These are phyloP conservation scores for Coemansia umbellata DNA, from an alignment of 192 early-diverging fungal genomes.

Conservation along the genomic window DNA sequence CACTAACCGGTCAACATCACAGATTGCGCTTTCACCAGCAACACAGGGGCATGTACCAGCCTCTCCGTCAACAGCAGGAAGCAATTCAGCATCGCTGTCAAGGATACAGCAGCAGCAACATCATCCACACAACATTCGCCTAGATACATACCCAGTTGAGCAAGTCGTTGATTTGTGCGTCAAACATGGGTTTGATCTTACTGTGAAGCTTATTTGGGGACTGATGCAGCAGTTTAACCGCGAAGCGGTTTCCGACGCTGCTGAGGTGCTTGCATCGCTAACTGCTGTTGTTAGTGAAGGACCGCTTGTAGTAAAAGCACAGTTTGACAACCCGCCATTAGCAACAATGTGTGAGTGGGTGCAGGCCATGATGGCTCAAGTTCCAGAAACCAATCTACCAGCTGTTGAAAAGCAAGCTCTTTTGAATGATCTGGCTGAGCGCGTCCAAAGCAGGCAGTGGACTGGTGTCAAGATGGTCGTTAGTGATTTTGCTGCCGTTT, in stretches of 20 bases:
- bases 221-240: conserved; percentile 35
- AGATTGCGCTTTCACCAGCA: neutral
- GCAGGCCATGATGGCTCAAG: conserved; percentile 31
- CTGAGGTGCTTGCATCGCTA: conserved; percentile 29
- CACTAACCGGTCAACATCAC: conserved; percentile 5
- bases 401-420: conserved; percentile 26
- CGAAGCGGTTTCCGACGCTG: conserved; percentile 27
- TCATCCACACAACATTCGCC: conserved; percentile 1
- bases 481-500: conserved; percentile 27
- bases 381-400: conserved; percentile 32
- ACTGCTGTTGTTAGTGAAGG: conserved; percentile 37
- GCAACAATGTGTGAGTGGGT: conserved; percentile 38
- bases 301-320: conserved; percentile 9
- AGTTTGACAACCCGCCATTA: conserved; percentile 22
- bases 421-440: conserved; percentile 19
- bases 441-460: conserved; percentile 32
- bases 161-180: conserved; percentile 33
- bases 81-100: neutral
- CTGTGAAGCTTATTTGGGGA: conserved; percentile 25
- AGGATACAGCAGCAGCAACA: conserved; percentile 9
- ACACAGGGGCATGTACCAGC: neutral
- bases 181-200: conserved; percentile 32
- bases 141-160: conserved; percentile 30
- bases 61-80: neutral
- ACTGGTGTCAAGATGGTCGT: conserved; percentile 22